Percentiles rank a stretch among this genome's conserved stretches.
Conservation (phyloP, 1,284 basidiomycete genomes). For the Sanguinoderma infundibulare region DNA sequence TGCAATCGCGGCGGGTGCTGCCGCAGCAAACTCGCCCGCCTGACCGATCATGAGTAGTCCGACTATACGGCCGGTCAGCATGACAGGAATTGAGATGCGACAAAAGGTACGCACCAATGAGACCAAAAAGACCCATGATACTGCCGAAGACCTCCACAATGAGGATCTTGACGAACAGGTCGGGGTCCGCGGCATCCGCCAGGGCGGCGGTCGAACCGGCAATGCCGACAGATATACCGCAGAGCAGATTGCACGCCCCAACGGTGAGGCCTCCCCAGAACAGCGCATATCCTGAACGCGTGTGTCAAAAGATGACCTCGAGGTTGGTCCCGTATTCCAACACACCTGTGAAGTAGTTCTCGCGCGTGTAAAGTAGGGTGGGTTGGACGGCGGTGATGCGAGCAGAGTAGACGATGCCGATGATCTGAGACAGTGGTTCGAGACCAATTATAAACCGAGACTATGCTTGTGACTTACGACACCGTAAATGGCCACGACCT, state of each 20-base stretch:
- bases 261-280: conserved; percentile 97
- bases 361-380: conserved; percentile 70
- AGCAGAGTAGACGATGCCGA: conserved; percentile 91
- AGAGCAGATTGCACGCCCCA: conserved; percentile 90
- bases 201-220: conserved; percentile 92
- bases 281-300: conserved; percentile 74
- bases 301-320: background rate
- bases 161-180: conserved; percentile 92
- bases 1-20: conserved; percentile 31
- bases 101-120: conserved; percentile 75
- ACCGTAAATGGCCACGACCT: conserved; percentile 97
- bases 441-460: background rate
- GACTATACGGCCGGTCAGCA: conserved; percentile 43
- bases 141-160: conserved; percentile 96
- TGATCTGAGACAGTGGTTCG: conserved; percentile 83
- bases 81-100: background rate
- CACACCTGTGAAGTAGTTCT: conserved; percentile 90
- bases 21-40: conserved; percentile 58
- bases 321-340: background rate
- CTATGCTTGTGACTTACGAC: conserved; percentile 78
- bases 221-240: conserved; percentile 89
- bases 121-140: conserved; percentile 88
- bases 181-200: conserved; percentile 91
- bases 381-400: conserved; percentile 72
- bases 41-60: conserved; percentile 68